Evolutionary conservation across 345 rosid species (phyloP).

Genomic region (Lepidium didymum): DNA sequence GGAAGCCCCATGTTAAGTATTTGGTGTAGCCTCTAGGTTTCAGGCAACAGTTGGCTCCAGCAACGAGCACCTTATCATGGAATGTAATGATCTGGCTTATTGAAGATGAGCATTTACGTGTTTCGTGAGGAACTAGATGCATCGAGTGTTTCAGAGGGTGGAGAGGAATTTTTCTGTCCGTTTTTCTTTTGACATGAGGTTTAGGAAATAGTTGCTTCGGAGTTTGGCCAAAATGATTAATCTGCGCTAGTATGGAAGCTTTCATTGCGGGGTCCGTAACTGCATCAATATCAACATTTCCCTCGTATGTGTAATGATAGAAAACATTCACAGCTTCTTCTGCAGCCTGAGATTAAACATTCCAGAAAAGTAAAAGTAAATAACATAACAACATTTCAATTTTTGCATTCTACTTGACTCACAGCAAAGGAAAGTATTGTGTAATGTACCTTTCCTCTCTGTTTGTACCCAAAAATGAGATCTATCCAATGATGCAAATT

Average conservation of each 20-base stretch:
- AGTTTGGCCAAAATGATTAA: conserved; percentile 99
- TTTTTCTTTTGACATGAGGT: conserved; percentile 78
- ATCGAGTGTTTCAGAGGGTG: conserved; percentile 83
- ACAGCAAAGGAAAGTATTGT: not conserved
- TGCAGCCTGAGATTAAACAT: conserved; percentile 62
- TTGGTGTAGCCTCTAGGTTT: conserved; percentile 88
- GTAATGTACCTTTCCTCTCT: conserved; percentile 87
- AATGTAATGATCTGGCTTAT: conserved; percentile 68
- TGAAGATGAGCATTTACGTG: conserved; percentile 68
- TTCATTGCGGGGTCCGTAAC: conserved; percentile 98
- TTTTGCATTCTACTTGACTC: conserved; percentile 7
- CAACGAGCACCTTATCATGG: conserved; percentile 80
- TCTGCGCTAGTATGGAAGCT: conserved; percentile 98
- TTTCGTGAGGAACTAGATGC: conserved; percentile 80
- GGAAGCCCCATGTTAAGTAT: conserved; percentile 93
- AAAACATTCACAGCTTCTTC: conserved; percentile 98
- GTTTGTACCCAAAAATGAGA: conserved; percentile 95
- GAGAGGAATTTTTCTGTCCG: conserved; percentile 65
- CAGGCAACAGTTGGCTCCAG: conserved; percentile 63
- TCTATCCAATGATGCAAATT: conserved; percentile 99
- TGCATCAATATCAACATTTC: conserved; percentile 97
- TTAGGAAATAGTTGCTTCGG: conserved; percentile 96
- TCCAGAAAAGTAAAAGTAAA: conserved; percentile 8
- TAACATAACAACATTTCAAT: conserved; percentile 10
- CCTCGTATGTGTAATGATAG: conserved; percentile 99